phyloP scores from a whole-genome alignment of 148 eudicot species.

The Polygonum maritimum region DNA sequence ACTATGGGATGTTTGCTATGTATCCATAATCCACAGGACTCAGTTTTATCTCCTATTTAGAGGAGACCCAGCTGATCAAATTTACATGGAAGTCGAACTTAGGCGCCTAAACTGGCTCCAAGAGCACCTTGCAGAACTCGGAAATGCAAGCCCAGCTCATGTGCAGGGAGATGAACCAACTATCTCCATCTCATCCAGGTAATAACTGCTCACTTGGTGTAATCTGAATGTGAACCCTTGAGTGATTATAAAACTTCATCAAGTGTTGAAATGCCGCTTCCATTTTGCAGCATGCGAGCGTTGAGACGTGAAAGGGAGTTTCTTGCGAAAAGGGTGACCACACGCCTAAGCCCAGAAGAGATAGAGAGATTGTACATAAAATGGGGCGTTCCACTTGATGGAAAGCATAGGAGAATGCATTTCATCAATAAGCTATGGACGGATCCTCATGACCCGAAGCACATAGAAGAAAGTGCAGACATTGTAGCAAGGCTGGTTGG shows the following conservation, averaged over 20 bases:
- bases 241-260: neutral
- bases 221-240: neutral
- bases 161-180: conserved; percentile 47
- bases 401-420: conserved; percentile 70
- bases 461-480: conserved; percentile 75
- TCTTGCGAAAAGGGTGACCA: conserved; percentile 61
- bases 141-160: conserved; percentile 53
- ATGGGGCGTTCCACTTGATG: conserved; percentile 81
- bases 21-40: conserved; percentile 62
- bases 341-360: conserved; percentile 56
- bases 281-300: conserved; percentile 48
- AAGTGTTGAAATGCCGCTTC: neutral
- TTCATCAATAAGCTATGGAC: conserved; percentile 82
- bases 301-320: conserved; percentile 84
- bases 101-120: conserved; percentile 54
- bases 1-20: conserved; percentile 54
- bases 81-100: conserved; percentile 64
- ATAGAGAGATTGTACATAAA: conserved; percentile 61
- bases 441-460: conserved; percentile 55
- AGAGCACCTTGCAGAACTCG: conserved; percentile 50
- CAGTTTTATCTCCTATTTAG: conserved; percentile 58
- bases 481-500: conserved; percentile 88
- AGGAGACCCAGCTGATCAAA: conserved; percentile 57
- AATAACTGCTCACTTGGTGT: neutral
- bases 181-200: conserved; percentile 57